Evolutionary conservation across 1,284 basidiomycete genomes (phyloP).

Genomic region (Xanthoconium separans): DNA sequence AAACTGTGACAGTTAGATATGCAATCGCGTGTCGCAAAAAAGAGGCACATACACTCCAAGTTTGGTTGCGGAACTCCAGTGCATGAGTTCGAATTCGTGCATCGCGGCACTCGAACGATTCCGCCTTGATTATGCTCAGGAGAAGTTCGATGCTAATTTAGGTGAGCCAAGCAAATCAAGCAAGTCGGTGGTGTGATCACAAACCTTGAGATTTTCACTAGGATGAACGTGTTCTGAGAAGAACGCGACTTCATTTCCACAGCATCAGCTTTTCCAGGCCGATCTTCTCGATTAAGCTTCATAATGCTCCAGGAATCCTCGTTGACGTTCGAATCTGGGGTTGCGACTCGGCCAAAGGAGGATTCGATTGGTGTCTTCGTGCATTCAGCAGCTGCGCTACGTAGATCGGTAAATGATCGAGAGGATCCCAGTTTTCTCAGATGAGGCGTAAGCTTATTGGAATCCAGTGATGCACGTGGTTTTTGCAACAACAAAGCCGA

Average conservation of each 20-base stretch:
- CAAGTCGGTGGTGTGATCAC: constrained; percentile 25
- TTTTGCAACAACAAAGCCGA: constrained; percentile 39
- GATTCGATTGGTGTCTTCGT: constrained; percentile 23
- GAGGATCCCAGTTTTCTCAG: constrained; percentile 57
- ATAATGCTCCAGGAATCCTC: constrained; percentile 25
- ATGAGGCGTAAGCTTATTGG: constrained; percentile 31
- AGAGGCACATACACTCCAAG: constrained; percentile 68
- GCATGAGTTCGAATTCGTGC: constrained; percentile 71
- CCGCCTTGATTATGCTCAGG: constrained; percentile 68
- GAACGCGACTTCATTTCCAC: constrained; percentile 77
- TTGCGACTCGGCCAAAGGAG: constrained; percentile 15
- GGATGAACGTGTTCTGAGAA: constrained; percentile 81
- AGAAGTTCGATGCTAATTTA: constrained; percentile 58
- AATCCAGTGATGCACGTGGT: constrained; percentile 32
- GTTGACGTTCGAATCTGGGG: constrained; percentile 22
- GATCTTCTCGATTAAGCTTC: constrained; percentile 23
- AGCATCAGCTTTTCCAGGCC: constrained; percentile 49
- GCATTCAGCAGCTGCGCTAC: constrained; percentile 44
- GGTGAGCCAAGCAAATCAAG: constrained; percentile 16
- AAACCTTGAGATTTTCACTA: constrained; percentile 75
- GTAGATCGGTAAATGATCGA: constrained; percentile 69
- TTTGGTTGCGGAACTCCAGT: constrained; percentile 84
- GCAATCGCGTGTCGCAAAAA: background rate
- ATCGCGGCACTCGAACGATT: constrained; percentile 71
- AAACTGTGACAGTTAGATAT: constrained; percentile 45